These are phyloP conservation scores for Sporothrix pseudoabietina DNA, from an alignment of 2,329 filamentous ascomycete genomes.

Conservation along the genomic window DNA sequence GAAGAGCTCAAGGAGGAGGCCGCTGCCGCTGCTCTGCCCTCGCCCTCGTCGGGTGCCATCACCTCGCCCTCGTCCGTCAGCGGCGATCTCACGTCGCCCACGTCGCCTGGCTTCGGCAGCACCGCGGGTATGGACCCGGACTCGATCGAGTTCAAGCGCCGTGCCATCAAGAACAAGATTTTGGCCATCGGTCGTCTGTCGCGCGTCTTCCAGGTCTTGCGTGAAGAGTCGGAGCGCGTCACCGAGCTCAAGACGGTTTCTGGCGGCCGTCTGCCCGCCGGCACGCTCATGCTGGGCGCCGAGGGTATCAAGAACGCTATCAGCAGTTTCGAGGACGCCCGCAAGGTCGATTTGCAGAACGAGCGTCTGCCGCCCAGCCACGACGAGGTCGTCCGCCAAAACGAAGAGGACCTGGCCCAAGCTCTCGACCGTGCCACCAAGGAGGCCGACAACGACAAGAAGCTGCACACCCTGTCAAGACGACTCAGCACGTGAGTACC, in stretches of 20 bases:
- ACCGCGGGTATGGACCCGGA: slow-evolving; percentile 64
- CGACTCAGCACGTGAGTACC: slow-evolving; percentile 90
- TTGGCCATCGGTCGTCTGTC: slow-evolving; percentile 94
- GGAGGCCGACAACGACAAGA: slow-evolving; percentile 90
- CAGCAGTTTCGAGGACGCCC: slow-evolving; percentile 91
- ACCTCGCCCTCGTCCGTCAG: slow-evolving; percentile 43
- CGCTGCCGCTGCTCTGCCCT: slow-evolving; percentile 66
- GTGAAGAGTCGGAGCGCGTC: slow-evolving; percentile 94
- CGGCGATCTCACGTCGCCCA: slow-evolving; percentile 35
- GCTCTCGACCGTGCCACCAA: slow-evolving; percentile 83
- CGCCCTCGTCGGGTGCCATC: slow-evolving; percentile 73
- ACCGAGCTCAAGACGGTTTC: slow-evolving; percentile 97
- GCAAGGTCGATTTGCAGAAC: slow-evolving; percentile 96
- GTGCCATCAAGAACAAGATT: slow-evolving; percentile 99
- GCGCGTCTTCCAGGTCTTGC: slow-evolving; percentile 95
- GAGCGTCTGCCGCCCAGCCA: slow-evolving; percentile 89
- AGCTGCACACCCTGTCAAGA: slow-evolving; percentile 81
- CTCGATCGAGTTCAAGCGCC: slow-evolving; percentile 87
- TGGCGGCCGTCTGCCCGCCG: slow-evolving; percentile 87
- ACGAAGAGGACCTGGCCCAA: slow-evolving; percentile 76
- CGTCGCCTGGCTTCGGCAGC: slow-evolving; percentile 37
- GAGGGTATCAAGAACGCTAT: slow-evolving; percentile 99
- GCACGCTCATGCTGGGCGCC: slow-evolving; percentile 95
- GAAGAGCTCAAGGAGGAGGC: slow-evolving; percentile 93
- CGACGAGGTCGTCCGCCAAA: slow-evolving; percentile 84